A percentile compares a stretch with the other conserved stretches of the same genome.
Conservation (phyloP, 2,329 filamentous ascomycete species). For the Penicillium sp. region DNA sequence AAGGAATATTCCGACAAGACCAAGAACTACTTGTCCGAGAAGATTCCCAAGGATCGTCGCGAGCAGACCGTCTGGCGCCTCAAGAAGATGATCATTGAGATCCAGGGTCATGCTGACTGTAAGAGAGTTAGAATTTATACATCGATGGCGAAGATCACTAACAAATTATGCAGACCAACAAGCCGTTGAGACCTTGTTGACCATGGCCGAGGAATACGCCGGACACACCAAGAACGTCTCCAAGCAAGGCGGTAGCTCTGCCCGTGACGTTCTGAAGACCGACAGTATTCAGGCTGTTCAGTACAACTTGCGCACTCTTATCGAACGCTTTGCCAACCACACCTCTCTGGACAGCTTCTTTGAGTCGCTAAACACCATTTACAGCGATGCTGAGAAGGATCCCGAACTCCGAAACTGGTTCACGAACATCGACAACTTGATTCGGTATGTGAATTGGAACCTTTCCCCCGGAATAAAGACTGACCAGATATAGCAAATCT, state of each 20-base stretch:
- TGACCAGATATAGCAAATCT: slow-evolving; percentile 56
- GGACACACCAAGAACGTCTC: slow-evolving; percentile 68
- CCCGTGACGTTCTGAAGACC: slow-evolving; percentile 69
- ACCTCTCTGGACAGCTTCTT: slow-evolving; percentile 87
- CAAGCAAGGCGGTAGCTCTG: slow-evolving; percentile 63
- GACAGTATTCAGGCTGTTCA: slow-evolving; percentile 69
- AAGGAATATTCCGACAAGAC: slow-evolving; percentile 48
- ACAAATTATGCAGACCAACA: slow-evolving; percentile 60
- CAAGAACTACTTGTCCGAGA: slow-evolving; percentile 75
- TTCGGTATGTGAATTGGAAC: slow-evolving; percentile 49
- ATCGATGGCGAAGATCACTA: neutral
- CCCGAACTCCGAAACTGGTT: slow-evolving; percentile 89
- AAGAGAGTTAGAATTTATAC: slow-evolving; percentile 31
- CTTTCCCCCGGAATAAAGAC: neutral
- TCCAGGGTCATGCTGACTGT: slow-evolving; percentile 92
- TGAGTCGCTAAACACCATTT: slow-evolving; percentile 79
- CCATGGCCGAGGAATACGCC: slow-evolving; percentile 80
- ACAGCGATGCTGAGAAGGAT: slow-evolving; percentile 81
- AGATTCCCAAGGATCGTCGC: slow-evolving; percentile 88
- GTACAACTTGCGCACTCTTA: slow-evolving; percentile 75
- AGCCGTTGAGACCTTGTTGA: slow-evolving; percentile 84
- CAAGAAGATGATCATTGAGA: slow-evolving; percentile 97
- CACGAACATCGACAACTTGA: slow-evolving; percentile 70
- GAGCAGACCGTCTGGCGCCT: slow-evolving; percentile 89
- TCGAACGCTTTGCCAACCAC: slow-evolving; percentile 94